A percentile compares a stretch with the other conserved stretches of the same genome.
Evolutionary conservation across 208 protist species (phyloP).

Genomic region (Trypanosoma cruzi): DNA sequence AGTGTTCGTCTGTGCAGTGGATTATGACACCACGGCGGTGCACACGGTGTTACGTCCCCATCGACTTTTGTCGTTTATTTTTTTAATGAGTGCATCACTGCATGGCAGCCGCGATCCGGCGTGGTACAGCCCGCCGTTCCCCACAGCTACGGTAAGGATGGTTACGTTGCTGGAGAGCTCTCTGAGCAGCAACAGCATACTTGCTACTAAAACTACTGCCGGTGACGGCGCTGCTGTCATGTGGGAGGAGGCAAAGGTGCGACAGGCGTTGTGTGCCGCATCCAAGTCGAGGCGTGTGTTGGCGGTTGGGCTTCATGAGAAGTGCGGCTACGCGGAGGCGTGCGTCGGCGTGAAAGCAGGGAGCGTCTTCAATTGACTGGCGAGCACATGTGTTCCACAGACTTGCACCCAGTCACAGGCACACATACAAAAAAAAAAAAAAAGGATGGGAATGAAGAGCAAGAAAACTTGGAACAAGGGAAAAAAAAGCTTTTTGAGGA

Average conservation of each 20-base stretch:
- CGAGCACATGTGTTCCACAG: not conserved
- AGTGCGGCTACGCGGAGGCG: conserved; percentile 56
- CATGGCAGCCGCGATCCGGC: conserved; percentile 57
- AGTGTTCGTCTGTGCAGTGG: conserved; percentile 37
- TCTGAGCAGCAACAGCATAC: not conserved
- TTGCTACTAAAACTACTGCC: not conserved
- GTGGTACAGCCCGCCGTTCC: conserved; percentile 63
- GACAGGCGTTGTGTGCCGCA: conserved; percentile 34
- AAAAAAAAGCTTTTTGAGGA: too few relatives aligned
- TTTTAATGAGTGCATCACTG: conserved; percentile 43
- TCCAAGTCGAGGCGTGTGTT: conserved; percentile 39
- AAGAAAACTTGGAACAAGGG: too few relatives aligned
- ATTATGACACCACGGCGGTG: conserved; percentile 63
- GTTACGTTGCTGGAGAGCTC: not conserved
- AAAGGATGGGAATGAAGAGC: not conserved
- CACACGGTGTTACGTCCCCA: conserved; percentile 54
- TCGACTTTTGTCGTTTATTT: conserved; percentile 34
- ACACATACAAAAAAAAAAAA: not conserved
- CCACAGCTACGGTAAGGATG: conserved; percentile 40
- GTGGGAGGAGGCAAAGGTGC: conserved; percentile 27
- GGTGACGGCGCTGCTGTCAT: not conserved
- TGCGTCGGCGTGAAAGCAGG: conserved; percentile 28
- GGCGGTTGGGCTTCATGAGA: conserved; percentile 52
- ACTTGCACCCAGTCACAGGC: too few relatives aligned
- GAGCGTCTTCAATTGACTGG: not conserved